Conservation (phyloP, 176 grass and related monocot species). For the Musa itinerans region DNA sequence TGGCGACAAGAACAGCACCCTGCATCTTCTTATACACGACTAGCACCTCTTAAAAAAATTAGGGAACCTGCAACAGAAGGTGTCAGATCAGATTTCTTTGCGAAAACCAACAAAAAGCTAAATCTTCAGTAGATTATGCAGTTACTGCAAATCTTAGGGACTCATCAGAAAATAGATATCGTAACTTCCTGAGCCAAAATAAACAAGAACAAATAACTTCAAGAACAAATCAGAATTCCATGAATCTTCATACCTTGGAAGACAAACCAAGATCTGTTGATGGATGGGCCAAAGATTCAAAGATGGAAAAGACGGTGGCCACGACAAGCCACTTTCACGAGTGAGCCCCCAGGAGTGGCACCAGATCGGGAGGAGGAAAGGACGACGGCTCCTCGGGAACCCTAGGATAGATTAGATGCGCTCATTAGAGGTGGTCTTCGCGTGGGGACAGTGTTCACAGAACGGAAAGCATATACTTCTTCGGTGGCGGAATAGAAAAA, state of each 20-base stretch:
- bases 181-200: background rate
- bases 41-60: background rate
- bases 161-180: too few species aligned
- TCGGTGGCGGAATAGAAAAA: slow-evolving; percentile 1
- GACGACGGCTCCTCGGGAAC: background rate
- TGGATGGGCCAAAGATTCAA: background rate
- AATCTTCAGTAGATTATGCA: background rate
- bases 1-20: background rate
- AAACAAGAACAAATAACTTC: background rate
- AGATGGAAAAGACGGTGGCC: background rate
- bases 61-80: background rate
- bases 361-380: background rate
- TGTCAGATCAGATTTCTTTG: background rate
- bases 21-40: background rate
- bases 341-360: background rate
- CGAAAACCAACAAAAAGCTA: background rate
- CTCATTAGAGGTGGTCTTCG: background rate
- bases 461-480: background rate
- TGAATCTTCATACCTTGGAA: background rate
- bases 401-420: background rate
- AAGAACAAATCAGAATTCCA: background rate
- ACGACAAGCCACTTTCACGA: background rate
- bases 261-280: background rate
- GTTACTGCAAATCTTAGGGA: background rate
- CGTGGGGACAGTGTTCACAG: slow-evolving; percentile 1